Evolutionary conservation across 305 asterid species (phyloP).

Genomic region (Solanum aculeatissimum): DNA sequence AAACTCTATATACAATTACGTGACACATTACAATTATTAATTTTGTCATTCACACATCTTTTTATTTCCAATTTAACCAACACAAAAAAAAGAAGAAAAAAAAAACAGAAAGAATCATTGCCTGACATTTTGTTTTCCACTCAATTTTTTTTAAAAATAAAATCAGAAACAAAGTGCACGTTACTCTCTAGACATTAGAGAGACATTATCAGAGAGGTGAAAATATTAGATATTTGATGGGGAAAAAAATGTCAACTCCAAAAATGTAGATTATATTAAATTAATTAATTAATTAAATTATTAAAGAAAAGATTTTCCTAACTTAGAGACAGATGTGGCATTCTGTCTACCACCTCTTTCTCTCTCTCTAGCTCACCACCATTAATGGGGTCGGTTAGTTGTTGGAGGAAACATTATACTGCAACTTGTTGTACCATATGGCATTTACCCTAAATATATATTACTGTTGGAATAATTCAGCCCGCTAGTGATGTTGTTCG

Average conservation of each 20-base stretch:
- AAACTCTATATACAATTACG: too few species aligned
- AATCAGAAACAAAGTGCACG: background rate
- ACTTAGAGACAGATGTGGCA: background rate
- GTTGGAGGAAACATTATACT: constrained; percentile 39
- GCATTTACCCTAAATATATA: background rate
- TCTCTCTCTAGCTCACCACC: background rate
- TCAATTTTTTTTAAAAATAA: background rate
- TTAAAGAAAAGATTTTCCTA: background rate
- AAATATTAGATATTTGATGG: background rate
- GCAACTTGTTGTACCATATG: background rate
- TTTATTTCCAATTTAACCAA: background rate
- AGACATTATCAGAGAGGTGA: constrained; percentile 1
- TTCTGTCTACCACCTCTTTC: background rate
- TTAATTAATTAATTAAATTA: background rate
- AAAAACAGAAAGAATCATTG: background rate
- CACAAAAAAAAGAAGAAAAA: background rate
- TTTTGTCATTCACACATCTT: background rate
- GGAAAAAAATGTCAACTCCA: background rate
- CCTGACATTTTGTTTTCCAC: background rate
- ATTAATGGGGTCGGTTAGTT: constrained; percentile 29
- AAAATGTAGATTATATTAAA: background rate
- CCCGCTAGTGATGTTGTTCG: too few species aligned
- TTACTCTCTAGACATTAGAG: background rate
- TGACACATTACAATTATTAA: background rate
- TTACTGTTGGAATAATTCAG: too few species aligned